Evolutionary conservation across 164 flowering plant species (phyloP).

Genomic region (Vitis vinifera): ASM3070453v1 NC_081820.1:2194001-2194500

Average conservation of each 20-base stretch:
- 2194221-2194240: background rate
- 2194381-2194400: constrained; percentile 85
- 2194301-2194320: background rate
- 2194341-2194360: constrained; percentile 38
- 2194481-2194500: background rate
- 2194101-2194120: no score
- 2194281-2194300: background rate
- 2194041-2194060: no score
- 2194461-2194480: constrained; percentile 20
- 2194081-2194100: no score
- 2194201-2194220: background rate
- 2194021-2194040: no score
- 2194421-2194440: constrained; percentile 87
- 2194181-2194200: background rate
- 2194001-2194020: no score
- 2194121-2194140: background rate
- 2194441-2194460: constrained; percentile 80
- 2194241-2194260: background rate
- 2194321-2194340: background rate
- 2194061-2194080: no score
- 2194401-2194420: constrained; percentile 50
- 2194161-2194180: background rate
- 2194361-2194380: constrained; percentile 95
- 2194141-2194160: background rate
- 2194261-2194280: background rate